These are phyloP conservation scores for Venturia oleaginea DNA, from an alignment of 2,329 filamentous ascomycete species.

Conservation along the genomic window DNA sequence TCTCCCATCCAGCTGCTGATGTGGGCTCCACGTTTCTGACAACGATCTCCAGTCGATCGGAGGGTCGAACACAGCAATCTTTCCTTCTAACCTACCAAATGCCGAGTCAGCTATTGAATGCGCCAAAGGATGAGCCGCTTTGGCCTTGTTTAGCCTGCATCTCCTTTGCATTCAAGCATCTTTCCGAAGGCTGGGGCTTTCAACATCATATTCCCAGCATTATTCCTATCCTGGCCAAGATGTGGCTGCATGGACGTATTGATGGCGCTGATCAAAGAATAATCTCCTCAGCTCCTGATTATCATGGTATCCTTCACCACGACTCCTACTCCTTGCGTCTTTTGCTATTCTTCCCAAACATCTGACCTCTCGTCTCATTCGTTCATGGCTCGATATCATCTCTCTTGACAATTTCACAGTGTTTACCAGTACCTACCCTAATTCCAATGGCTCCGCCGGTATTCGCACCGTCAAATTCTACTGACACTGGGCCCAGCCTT, in stretches of 20 bases:
- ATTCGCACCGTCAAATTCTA: not conserved
- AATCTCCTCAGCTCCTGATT: not conserved
- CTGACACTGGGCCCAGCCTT: not conserved
- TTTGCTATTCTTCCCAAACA: not conserved
- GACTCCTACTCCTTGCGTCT: not conserved
- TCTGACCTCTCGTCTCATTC: not conserved
- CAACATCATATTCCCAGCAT: not conserved
- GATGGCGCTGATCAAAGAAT: conserved; percentile 1
- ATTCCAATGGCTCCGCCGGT: not conserved
- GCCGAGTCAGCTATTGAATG: not conserved
- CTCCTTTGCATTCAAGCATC: not conserved
- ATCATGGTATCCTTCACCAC: not conserved
- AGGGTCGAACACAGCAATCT: not conserved
- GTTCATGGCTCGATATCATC: not conserved
- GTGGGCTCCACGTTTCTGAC: not conserved
- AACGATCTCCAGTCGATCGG: not conserved
- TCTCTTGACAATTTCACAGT: not conserved
- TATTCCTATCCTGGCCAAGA: not conserved
- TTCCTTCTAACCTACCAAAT: not conserved
- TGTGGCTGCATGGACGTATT: not conserved
- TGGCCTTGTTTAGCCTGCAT: not conserved
- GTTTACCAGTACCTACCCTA: not conserved
- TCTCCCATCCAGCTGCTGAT: not conserved
- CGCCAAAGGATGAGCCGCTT: not conserved
- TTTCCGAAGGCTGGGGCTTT: not conserved